Evolutionary conservation across 768 basidiomycete genomes (phyloP), one percentile per base, ranked within the genome.

Genomic region (Agaricus blazei): DNA sequence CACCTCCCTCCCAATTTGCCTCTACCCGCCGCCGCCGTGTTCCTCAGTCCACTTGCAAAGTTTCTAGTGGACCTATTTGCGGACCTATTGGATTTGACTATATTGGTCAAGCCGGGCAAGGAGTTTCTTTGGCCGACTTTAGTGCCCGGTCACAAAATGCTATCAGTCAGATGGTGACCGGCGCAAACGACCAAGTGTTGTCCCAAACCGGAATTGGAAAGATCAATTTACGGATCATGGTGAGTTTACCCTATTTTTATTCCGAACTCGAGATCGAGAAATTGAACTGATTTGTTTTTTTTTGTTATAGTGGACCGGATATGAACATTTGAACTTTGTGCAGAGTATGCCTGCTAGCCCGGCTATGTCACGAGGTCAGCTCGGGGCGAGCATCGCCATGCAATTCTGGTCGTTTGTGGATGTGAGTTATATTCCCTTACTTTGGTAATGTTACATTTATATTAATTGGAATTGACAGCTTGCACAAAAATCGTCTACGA

Each of bases 361-460:
- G 7, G 37, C 71, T 0, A 74, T 81, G 28, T 78, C 80, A 1
- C 72, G 79, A 1, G 72, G 70, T 1, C 69, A 75, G 44, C 65
- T 81, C 9, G 79, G 70, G 0, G 64, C 67, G 0, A 60, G 65
- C 1, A 61, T 81, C n/a, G 71, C 79, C 3, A 46, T 48, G 50
- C 51, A 56, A 9, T 56, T 59, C 15, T 51, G 50, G 51, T 44
- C 43, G 8, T 59, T 52, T 45, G 42, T 59, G 14, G 54, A 45
- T 37, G 58, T 59, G 11, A 29, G 53, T 48, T n/a, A 12, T n/a
- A 4, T 52, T 51, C 5, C n/a, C 24, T n/a, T 34, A 4, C 31
- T 54, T 48, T 19, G 19, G 19, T 19, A 19, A 19, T 19, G 19
- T 19, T 19, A 19, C 19, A 19, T 19, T 19, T 19, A 19, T 24